These are phyloP conservation scores for Nicotiana benthamiana DNA, from an alignment of 257 asterid species.

Conservation along the genomic window DNA sequence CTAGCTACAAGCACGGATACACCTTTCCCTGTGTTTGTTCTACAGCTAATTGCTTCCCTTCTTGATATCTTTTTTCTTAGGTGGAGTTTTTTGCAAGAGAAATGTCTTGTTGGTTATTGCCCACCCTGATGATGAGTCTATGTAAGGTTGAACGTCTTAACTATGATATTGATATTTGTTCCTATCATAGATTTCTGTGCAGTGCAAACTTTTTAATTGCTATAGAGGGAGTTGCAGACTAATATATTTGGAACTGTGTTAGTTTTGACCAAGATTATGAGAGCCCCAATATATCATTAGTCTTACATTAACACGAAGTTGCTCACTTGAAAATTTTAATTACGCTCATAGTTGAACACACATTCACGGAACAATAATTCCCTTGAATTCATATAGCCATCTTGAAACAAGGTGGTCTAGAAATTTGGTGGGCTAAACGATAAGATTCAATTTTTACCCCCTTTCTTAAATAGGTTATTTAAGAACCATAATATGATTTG, in stretches of 20 bases:
- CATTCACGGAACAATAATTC: not conserved
- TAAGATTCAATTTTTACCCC: not conserved
- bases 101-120: conserved; percentile 76
- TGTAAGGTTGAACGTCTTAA: conserved; percentile 36
- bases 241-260: not conserved
- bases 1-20: not conserved
- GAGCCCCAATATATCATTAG: not conserved
- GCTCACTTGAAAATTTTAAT: not conserved
- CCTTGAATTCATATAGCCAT: not conserved
- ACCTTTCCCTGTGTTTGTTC: not conserved
- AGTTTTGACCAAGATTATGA: not conserved
- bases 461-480: not conserved
- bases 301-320: not conserved
- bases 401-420: not conserved
- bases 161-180: not conserved
- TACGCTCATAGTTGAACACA: not conserved
- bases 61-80: conserved; percentile 21
- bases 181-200: not conserved
- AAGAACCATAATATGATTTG: not conserved
- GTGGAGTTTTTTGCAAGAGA: conserved; percentile 28
- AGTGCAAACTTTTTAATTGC: not conserved
- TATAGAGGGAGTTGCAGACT: not conserved
- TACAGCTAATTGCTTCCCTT: not conserved
- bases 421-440: not conserved
- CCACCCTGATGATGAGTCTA: conserved; percentile 95